Evolutionary conservation across 2,329 filamentous ascomycete species (phyloP), one percentile per base, ranked within the genome.

Genomic region (Trichoderma harzianum): DNA sequence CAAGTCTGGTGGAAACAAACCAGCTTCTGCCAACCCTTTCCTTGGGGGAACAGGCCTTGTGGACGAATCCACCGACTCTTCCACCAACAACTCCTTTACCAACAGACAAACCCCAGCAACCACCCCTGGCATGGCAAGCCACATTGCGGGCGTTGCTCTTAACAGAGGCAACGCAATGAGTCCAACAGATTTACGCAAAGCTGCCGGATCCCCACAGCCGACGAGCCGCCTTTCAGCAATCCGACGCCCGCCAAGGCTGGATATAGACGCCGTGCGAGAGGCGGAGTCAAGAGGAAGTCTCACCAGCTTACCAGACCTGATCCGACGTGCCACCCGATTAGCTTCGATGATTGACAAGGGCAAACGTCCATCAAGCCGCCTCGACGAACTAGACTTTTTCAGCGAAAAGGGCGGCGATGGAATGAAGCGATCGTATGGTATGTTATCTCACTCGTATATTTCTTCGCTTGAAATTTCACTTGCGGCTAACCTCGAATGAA

Each of bases 281-380:
- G 93, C 93, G 18, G 94, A 98, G 80, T 89, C 92, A 1, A 89
- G 96, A 77, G 95, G 94, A 5, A 98, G 95, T 79, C 85, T 97
- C 74, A 98, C 96, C 1, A 98, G 95, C 81, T 84, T 99, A 72
- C 92, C 95, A 0, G 96, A 98, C 79, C 84, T 99, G 73, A 98
- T 99, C 75, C 88, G 90, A 77, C 89, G 96, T 76, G 96, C 96
- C 12, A 98, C 95, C 0, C 90, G 90, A 75, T 84, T 98, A 47
- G 95, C 95, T 18, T 89, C 93, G 0, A 94, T 97, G 81, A 90
- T 99, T 72, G 95, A 98, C 77, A 91, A 91, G 75, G 95, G 95
- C 14, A 91, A 84, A 74, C 84, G 89, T 75, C 89, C 89, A 32
- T 88, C 84, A 26, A 91, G 89, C 76, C 85, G 86, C 18, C 82